A percentile compares a stretch with the other conserved stretches of the same genome.
phyloP scores from a whole-genome alignment of 2,329 filamentous ascomycete genomes.

The Pseudogymnoascus sp. region DNA sequence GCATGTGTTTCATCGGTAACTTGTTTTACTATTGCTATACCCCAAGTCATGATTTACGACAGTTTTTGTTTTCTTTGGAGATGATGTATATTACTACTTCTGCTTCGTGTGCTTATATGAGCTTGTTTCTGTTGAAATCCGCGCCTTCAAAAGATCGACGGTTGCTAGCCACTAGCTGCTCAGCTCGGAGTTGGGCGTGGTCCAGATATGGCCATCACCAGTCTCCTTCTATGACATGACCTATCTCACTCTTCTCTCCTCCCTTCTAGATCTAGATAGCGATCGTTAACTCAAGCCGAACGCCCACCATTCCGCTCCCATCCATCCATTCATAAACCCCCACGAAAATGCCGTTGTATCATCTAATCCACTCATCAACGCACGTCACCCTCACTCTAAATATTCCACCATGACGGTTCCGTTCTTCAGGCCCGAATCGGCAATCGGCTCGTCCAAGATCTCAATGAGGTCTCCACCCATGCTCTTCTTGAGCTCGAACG shows the following conservation, averaged over 20 bases:
- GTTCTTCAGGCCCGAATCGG: conserved; percentile 79
- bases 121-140: neutral
- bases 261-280: neutral
- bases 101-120: neutral
- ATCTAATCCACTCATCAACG: neutral
- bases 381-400: conserved; percentile 39
- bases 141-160: neutral
- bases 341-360: neutral
- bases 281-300: conserved; percentile 1
- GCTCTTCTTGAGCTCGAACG: conserved; percentile 74
- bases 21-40: neutral
- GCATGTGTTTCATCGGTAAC: conserved; percentile 21
- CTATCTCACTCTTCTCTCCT: neutral
- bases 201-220: neutral
- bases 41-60: neutral
- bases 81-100: conserved; percentile 5
- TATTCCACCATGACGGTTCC: conserved; percentile 95
- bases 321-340: neutral
- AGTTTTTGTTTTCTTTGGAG: neutral
- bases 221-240: neutral
- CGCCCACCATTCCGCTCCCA: neutral
- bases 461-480: conserved; percentile 77
- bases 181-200: neutral
- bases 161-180: neutral
- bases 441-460: conserved; percentile 63